Base-by-base conservation (phyloP, 805 yeast genomes). In the Priceomyces castillae region DNA sequence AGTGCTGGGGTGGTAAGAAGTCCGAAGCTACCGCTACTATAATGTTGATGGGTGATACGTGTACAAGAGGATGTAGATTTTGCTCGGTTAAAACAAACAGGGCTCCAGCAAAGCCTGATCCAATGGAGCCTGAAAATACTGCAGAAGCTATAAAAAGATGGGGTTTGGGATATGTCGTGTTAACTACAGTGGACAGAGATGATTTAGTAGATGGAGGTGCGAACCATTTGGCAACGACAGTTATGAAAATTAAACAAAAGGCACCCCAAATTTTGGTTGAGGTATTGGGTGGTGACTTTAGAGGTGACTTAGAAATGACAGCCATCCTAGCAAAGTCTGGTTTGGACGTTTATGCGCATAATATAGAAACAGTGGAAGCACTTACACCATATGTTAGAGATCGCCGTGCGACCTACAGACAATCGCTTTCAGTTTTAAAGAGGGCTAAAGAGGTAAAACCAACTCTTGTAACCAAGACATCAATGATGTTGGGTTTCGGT, bases 11-110 rank as follows among this genome's bases (percentile, higher is more conserved):
- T 43, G 99, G 99, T 23, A 80, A 83, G 56, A 84, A 90, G 62
- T 80, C 92, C 5, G 92, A 89, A 50, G 97, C 99, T 3, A 89
- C 97, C 6, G 96, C 96, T 4, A 94, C 99, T 1, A 94, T 94
- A 54, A 94, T 94, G 99, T 73, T 94, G 46, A 76, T 94, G 78
- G 99, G 99, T 48, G 99, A 94, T 57, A 94, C 99, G 0, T 94
- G 99, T 68, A 94, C 99, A 1, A 78, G 99, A 68, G 99, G 99
- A n/a, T 94, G 99, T 62, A 76, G 99, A 50, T 94, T 94, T 68
- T 94, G 99, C 64, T 87, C 96, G 1, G 99, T 94, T 37, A 94
- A 94, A 65, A 94, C 99, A 1, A 83, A 82, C 62, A 77, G 99
- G 57, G 69, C 69, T 1, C 99, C 99, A 1, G 81, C 84, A 1